phyloP scores from a whole-genome alignment of 345 rosid species.

The Diplotaxis tenuifolia region DNA sequence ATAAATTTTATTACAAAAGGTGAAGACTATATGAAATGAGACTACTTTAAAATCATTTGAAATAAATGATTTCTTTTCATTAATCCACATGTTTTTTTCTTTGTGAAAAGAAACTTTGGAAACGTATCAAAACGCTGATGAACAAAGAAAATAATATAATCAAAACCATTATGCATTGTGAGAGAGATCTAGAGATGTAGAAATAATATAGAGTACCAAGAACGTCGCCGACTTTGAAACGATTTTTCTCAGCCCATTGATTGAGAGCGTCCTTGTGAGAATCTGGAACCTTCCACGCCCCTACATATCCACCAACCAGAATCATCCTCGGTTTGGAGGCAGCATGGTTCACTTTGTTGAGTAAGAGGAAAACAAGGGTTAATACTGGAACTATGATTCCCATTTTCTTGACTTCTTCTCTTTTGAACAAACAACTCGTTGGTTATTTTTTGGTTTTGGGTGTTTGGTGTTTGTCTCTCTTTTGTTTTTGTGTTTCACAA shows the following conservation, averaged over 20 bases:
- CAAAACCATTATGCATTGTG: too few relatives aligned
- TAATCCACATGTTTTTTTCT: too few relatives aligned
- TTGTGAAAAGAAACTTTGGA: too few relatives aligned
- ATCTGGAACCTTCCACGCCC: constrained; percentile 57
- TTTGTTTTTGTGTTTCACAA: not conserved
- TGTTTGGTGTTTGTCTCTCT: constrained; percentile 6
- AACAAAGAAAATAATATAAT: too few relatives aligned
- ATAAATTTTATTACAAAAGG: too few relatives aligned
- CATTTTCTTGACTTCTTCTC: not conserved
- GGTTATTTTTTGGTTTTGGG: not conserved
- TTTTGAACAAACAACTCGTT: not conserved
- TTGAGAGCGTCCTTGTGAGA: constrained; percentile 40
- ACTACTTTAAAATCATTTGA: not conserved
- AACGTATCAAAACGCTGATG: too few relatives aligned
- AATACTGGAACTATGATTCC: constrained; percentile 25
- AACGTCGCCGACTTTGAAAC: constrained; percentile 49
- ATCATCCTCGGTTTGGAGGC: constrained; percentile 30
- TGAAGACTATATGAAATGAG: too few relatives aligned
- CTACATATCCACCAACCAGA: constrained; percentile 52
- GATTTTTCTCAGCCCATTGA: constrained; percentile 41
- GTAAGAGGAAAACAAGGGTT: constrained; percentile 27
- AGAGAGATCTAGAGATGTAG: not conserved
- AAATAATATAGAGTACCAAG: constrained; percentile 35
- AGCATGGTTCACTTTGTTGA: constrained; percentile 41
- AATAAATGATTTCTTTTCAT: not conserved